A percentile compares a stretch with the other conserved stretches of the same genome.
phyloP scores from a whole-genome alignment of 495 filamentous ascomycete genomes.

The Melanomma pulvis-pyrius region DNA sequence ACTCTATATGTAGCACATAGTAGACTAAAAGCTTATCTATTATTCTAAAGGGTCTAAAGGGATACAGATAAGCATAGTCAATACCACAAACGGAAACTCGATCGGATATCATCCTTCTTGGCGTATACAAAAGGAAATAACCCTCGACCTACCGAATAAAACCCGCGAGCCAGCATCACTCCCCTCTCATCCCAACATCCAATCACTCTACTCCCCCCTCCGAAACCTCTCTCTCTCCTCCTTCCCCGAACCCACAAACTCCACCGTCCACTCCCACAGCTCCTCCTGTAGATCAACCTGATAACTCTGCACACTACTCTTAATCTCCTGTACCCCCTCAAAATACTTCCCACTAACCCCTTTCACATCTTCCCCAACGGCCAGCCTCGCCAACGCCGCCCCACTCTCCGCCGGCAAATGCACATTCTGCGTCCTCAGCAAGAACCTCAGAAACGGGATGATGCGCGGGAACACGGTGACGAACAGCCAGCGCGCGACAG shows the following conservation, averaged over 20 bases:
- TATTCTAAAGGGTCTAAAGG: too few relatives aligned
- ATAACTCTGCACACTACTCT: conserved; percentile 48
- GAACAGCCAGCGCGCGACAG: conserved; percentile 29
- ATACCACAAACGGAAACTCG: too few relatives aligned
- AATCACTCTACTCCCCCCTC: not conserved
- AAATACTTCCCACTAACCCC: conserved; percentile 48
- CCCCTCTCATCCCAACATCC: not conserved
- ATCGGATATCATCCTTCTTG: too few relatives aligned
- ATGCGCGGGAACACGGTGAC: conserved; percentile 44
- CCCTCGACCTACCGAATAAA: too few relatives aligned
- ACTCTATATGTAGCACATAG: too few relatives aligned
- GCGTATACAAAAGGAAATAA: too few relatives aligned
- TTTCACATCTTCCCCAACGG: conserved; percentile 17
- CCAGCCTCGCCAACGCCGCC: conserved; percentile 43
- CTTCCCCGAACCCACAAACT: conserved; percentile 41
- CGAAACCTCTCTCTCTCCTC: not conserved
- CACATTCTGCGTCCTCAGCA: conserved; percentile 43
- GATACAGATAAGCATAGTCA: too few relatives aligned
- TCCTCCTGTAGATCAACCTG: conserved; percentile 51
- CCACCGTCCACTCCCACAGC: conserved; percentile 55
- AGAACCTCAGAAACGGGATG: conserved; percentile 43
- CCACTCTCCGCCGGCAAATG: conserved; percentile 48
- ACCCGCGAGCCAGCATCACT: not conserved
- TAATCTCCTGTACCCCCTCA: conserved; percentile 45
- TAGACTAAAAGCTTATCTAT: too few relatives aligned